Evolutionary conservation across 2,329 filamentous ascomycete genomes (phyloP).

Genomic region (Arachnopeziza araneosa): DNA sequence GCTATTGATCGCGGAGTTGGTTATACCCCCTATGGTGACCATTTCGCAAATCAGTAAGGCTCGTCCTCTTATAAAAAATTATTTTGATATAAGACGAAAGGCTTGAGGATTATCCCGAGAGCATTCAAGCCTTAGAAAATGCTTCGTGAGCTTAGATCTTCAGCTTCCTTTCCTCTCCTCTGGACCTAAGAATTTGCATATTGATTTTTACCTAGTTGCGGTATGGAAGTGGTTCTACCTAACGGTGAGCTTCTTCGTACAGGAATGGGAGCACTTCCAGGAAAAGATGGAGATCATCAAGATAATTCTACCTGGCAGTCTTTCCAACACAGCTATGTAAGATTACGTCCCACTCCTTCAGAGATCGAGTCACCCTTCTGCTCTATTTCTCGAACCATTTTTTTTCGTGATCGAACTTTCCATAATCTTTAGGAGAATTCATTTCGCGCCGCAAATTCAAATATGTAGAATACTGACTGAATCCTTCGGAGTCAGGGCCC

Average conservation of each 20-base stretch:
- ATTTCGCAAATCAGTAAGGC: constrained; percentile 32
- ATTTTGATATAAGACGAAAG: too few relatives aligned
- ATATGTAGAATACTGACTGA: background rate
- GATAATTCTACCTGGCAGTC: constrained; percentile 37
- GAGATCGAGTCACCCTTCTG: too few relatives aligned
- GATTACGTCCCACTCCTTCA: background rate
- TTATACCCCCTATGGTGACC: constrained; percentile 41
- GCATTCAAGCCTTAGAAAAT: too few relatives aligned
- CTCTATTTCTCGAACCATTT: too few relatives aligned
- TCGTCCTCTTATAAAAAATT: too few relatives aligned
- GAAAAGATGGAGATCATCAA: constrained; percentile 22
- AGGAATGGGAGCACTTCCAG: constrained; percentile 42
- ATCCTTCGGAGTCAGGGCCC: constrained; percentile 24
- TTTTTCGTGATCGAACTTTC: too few relatives aligned
- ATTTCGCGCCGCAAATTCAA: too few relatives aligned
- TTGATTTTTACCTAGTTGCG: constrained; percentile 22
- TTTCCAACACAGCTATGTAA: constrained; percentile 35
- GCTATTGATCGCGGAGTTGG: constrained; percentile 38
- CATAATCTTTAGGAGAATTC: too few relatives aligned
- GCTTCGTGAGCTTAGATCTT: too few relatives aligned
- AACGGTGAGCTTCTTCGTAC: constrained; percentile 40
- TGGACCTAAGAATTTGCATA: too few relatives aligned
- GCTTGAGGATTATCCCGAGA: too few relatives aligned
- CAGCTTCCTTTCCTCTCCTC: too few relatives aligned
- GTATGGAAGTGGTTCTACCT: constrained; percentile 40